phyloP scores from a whole-genome alignment of 257 asterid genomes.

The Coffea canephora region DNA sequence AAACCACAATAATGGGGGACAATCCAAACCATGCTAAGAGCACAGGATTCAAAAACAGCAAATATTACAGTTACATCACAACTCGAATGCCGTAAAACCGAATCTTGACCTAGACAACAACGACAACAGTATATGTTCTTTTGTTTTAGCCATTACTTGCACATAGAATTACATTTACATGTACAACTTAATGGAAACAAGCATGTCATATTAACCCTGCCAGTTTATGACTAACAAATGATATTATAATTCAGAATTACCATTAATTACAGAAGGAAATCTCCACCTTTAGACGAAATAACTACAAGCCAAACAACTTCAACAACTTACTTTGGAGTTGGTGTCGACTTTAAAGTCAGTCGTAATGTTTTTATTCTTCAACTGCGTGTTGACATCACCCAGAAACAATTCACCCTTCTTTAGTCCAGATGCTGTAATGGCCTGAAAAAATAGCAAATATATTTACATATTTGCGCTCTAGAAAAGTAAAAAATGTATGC shows the following conservation, averaged over 20 bases:
- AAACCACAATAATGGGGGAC: background rate
- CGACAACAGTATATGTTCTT: no score
- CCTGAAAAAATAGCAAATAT: slow-evolving; percentile 31
- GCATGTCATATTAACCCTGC: no score
- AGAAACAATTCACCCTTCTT: slow-evolving; percentile 61
- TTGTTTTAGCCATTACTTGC: no score
- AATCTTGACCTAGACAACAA: no score
- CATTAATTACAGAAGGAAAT: background rate
- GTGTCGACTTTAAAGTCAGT: slow-evolving; percentile 79
- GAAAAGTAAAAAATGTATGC: background rate
- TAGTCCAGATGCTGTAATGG: slow-evolving; percentile 68
- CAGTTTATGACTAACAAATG: no score
- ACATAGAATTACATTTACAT: no score
- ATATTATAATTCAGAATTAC: background rate
- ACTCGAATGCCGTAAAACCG: background rate
- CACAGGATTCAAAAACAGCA: background rate
- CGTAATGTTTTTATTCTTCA: slow-evolving; percentile 74
- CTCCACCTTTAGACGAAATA: background rate
- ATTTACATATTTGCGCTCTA: background rate
- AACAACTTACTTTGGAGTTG: slow-evolving; percentile 53
- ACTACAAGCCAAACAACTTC: background rate
- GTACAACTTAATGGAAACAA: no score
- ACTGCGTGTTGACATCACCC: slow-evolving; percentile 67
- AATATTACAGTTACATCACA: background rate
- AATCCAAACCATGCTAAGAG: background rate